A percentile compares a stretch with the other conserved stretches of the same genome.
Evolutionary conservation across 495 filamentous ascomycete genomes (phyloP).

Genomic region (Podospora didyma): DNA sequence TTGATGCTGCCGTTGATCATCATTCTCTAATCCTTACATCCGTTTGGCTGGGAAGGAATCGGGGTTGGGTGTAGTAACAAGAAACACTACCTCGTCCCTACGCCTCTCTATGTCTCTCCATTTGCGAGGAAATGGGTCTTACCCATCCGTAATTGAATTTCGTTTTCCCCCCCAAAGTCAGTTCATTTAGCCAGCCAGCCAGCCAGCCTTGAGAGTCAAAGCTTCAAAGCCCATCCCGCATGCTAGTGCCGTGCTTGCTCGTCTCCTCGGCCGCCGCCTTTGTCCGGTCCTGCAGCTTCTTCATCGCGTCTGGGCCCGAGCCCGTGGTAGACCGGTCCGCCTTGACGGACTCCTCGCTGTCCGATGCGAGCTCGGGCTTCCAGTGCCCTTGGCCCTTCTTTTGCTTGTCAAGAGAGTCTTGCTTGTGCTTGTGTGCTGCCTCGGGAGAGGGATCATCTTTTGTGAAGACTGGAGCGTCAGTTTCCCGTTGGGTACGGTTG

Average conservation of each 20-base stretch:
- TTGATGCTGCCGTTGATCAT: no score
- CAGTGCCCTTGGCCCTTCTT: constrained; percentile 76
- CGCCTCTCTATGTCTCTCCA: no score
- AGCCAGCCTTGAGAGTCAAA: neutral
- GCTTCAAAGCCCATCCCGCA: constrained; percentile 39
- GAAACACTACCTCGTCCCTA: no score
- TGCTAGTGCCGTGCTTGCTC: constrained; percentile 40
- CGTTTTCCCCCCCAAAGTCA: no score
- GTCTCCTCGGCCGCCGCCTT: constrained; percentile 45
- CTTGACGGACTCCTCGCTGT: constrained; percentile 75
- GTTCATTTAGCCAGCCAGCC: no score
- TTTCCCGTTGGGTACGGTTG: no score
- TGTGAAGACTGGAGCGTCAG: neutral
- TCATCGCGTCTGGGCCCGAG: constrained; percentile 28
- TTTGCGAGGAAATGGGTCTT: no score
- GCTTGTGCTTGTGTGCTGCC: constrained; percentile 66
- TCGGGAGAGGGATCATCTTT: constrained; percentile 25
- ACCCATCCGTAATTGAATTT: no score
- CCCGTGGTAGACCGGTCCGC: constrained; percentile 34
- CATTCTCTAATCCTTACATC: no score
- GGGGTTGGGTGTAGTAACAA: no score
- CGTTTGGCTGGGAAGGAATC: no score
- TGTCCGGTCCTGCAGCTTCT: constrained; percentile 48
- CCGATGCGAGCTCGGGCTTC: constrained; percentile 73
- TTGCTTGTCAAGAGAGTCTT: constrained; percentile 62